These are phyloP conservation scores for Clonostachys rhizophaga DNA, from an alignment of 2,329 filamentous ascomycete genomes.

Conservation along the genomic window DNA sequence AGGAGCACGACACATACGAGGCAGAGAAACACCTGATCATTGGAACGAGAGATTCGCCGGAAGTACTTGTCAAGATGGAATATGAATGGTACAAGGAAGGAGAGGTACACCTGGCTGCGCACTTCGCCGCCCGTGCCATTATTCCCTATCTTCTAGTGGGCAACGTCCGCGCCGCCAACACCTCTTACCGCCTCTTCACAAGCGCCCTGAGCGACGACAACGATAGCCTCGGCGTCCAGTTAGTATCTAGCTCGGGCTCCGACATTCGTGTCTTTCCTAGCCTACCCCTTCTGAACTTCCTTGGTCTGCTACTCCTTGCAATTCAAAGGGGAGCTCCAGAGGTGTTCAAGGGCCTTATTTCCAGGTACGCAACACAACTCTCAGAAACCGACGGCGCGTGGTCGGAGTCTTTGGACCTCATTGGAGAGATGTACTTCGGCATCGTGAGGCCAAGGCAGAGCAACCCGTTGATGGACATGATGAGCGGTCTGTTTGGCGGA, in stretches of 20 bases:
- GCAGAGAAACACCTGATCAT: slow-evolving; percentile 86
- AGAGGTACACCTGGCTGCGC: slow-evolving; percentile 79
- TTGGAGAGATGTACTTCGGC: slow-evolving; percentile 96
- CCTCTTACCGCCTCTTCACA: slow-evolving; percentile 65
- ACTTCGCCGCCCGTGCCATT: slow-evolving; percentile 81
- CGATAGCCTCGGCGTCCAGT: slow-evolving; percentile 64
- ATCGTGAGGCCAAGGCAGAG: slow-evolving; percentile 84
- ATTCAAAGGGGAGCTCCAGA: slow-evolving; percentile 76
- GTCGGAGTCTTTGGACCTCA: slow-evolving; percentile 77
- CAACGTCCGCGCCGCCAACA: slow-evolving; percentile 85
- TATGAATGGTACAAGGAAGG: slow-evolving; percentile 92
- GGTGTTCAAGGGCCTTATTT: slow-evolving; percentile 74
- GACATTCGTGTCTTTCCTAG: slow-evolving; percentile 83
- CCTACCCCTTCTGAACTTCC: slow-evolving; percentile 91
- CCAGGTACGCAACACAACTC: slow-evolving; percentile 76
- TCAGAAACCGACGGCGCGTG: slow-evolving; percentile 70
- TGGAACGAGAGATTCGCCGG: slow-evolving; percentile 83
- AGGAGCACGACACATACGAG: slow-evolving; percentile 88
- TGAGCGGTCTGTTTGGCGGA: slow-evolving; percentile 89
- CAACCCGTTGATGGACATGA: slow-evolving; percentile 96
- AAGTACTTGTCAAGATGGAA: slow-evolving; percentile 76
- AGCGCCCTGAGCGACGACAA: slow-evolving; percentile 31
- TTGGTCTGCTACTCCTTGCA: slow-evolving; percentile 77
- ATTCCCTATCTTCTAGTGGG: slow-evolving; percentile 88
- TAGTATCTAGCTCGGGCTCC: slow-evolving; percentile 68